Conservation (phyloP, 805 yeast genomes). For the Candida easanensis region DNA sequence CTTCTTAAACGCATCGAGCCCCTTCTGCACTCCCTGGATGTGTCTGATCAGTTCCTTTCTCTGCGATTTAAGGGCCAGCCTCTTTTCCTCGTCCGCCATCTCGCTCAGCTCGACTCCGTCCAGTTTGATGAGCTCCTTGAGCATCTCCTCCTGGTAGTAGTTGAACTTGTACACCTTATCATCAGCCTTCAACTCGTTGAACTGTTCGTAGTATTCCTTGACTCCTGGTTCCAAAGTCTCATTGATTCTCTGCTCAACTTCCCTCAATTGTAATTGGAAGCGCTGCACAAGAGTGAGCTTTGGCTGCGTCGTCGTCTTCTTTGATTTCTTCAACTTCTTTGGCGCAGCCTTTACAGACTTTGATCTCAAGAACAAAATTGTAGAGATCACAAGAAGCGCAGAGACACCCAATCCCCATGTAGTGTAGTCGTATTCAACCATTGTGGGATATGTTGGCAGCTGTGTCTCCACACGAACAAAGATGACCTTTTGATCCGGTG, state of each 20-base stretch:
- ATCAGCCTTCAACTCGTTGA: conserved; percentile 10
- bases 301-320: conserved; percentile 3
- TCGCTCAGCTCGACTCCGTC: conserved; percentile 53
- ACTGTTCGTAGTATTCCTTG: conserved; percentile 9
- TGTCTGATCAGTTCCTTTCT: conserved; percentile 59
- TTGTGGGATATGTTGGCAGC: background rate
- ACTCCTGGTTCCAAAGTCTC: conserved; percentile 6
- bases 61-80: conserved; percentile 48
- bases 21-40: conserved; percentile 41
- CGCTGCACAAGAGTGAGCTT: conserved; percentile 2
- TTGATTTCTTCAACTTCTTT: background rate
- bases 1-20: conserved; percentile 18
- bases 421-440: conserved; percentile 4
- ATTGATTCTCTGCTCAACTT: background rate
- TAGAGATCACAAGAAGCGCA: conserved; percentile 15
- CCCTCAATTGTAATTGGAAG: conserved; percentile 1
- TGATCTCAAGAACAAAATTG: conserved; percentile 4
- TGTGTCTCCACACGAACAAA: no score
- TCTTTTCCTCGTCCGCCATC: conserved; percentile 35
- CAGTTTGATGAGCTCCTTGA: conserved; percentile 62
- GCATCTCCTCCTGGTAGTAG: conserved; percentile 63
- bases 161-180: conserved; percentile 44
- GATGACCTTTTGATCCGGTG: no score
- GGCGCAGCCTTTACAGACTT: background rate
- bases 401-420: conserved; percentile 12